Conservation (phyloP, 2,329 filamentous ascomycete genomes). For the Trichoderma polysporum region DNA sequence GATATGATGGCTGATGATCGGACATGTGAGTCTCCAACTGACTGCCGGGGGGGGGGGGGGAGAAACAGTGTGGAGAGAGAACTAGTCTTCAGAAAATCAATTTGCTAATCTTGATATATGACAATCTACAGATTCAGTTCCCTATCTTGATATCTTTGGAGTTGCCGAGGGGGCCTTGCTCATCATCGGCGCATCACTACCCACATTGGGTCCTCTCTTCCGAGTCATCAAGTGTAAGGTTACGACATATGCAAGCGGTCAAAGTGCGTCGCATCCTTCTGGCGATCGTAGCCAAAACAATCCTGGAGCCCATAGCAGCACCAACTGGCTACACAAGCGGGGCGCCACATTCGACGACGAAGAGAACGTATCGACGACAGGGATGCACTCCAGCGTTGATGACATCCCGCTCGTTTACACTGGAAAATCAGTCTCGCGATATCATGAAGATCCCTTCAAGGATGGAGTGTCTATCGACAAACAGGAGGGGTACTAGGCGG, state of each 20-base stretch:
- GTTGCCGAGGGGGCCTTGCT: slow-evolving; percentile 29
- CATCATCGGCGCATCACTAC: slow-evolving; percentile 29
- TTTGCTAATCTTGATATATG: neutral
- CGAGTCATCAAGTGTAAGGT: slow-evolving; percentile 25
- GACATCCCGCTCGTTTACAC: slow-evolving; percentile 29
- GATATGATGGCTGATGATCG: slow-evolving; percentile 26
- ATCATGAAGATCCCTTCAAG: slow-evolving; percentile 14
- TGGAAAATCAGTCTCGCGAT: neutral
- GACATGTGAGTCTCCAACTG: slow-evolving; percentile 26
- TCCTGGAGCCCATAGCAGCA: neutral
- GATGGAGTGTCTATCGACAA: neutral
- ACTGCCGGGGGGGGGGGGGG: neutral
- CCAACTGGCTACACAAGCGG: neutral
- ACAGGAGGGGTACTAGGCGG: neutral
- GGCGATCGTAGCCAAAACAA: slow-evolving; percentile 16
- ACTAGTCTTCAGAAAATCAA: neutral
- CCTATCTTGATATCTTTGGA: slow-evolving; percentile 30
- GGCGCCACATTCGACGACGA: slow-evolving; percentile 25
- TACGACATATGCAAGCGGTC: slow-evolving; percentile 19
- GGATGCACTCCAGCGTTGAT: slow-evolving; percentile 28
- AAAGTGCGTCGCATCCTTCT: slow-evolving; percentile 15
- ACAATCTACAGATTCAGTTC: slow-evolving; percentile 22
- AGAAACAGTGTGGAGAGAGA: neutral
- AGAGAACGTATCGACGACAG: slow-evolving; percentile 24
- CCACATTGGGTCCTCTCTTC: slow-evolving; percentile 28